Evolutionary conservation across 169 alveolate genomes (phyloP).

Genomic region (Plasmodium cynomolgi): DNA sequence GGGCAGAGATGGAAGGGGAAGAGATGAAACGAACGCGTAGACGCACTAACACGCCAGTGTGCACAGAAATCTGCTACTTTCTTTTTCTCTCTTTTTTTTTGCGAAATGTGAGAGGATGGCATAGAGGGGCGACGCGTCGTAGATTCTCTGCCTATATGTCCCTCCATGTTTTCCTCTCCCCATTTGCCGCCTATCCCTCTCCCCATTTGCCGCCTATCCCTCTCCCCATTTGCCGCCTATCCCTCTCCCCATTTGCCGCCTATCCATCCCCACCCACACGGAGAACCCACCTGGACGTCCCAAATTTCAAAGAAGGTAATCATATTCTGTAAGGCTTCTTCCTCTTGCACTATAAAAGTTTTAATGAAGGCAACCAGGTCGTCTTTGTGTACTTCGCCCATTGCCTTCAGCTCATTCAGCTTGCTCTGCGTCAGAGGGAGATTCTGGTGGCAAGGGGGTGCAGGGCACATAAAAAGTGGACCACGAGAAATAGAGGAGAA

Average conservation of each 20-base stretch:
- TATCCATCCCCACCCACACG: neutral
- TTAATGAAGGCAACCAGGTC: constrained; percentile 39
- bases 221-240: neutral
- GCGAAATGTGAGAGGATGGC: neutral
- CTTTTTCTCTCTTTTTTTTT: no score
- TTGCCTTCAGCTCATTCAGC: constrained; percentile 18
- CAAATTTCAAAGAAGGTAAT: constrained; percentile 66
- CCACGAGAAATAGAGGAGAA: neutral
- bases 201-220: no score
- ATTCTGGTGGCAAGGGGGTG: constrained; percentile 3
- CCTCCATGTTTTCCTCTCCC: no score
- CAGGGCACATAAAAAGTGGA: neutral
- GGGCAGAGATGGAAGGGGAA: neutral
- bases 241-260: neutral
- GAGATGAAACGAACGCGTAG: neutral
- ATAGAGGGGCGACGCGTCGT: neutral
- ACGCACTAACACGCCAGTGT: neutral
- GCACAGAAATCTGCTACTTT: neutral
- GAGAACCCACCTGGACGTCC: constrained; percentile 49
- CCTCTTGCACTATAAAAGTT: constrained; percentile 36
- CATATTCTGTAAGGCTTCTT: constrained; percentile 71
- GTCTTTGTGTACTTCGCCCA: constrained; percentile 11
- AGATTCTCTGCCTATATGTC: no score
- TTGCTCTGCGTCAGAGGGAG: constrained; percentile 46
- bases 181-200: neutral